Evolutionary conservation across 177 flowering plant species (phyloP), one percentile per base, ranked within the genome.

Genomic region (Telopea speciosissima): DNA sequence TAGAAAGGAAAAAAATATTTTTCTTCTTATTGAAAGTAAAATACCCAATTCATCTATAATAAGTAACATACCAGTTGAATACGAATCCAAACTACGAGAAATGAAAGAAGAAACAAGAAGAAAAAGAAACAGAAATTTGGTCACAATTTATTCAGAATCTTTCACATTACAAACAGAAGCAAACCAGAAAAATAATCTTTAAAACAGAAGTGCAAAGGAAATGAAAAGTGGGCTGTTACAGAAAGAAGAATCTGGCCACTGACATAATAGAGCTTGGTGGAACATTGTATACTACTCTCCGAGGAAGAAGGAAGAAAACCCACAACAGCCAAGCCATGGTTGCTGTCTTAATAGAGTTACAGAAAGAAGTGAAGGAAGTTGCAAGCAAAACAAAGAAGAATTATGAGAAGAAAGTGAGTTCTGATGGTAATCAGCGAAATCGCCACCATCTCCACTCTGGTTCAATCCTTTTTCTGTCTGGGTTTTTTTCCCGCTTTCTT

Each of bases 251-350:
- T 28, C 76, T 73, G 22, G 76, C 81, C 81, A 65, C 79, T 79
- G 56, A 73, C 72, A 42, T 70, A 79, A 42, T 70, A 79, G 28
- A 79, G 76, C 74, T 76, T 79, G 58, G 72, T 75, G 69, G 76
- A 67, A 40, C 44, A 5, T n/a, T 60, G 36, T 14, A 31, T 24
- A 44, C 65, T 67, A 33, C 67, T 73, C 44, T 64, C 33, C 16
- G 74, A 74, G 25, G 78, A 65, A 72, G 72, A 64, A 14, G 76
- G 78, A 13, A 75, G 71, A 52, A 76, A 79, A 6, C 74, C 68
- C 9, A 79, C 76, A 33, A 68, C 72, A 26, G 59, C 52, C 3
- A 24, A 26, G n/a, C 64, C 70, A 52, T 68, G 68, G 24, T 42
- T 42, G 54, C 25, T 8, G 14, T 19, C 23, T 72, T 22, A n/a